Base-by-base conservation (phyloP, 495 filamentous ascomycete genomes). In the Thermochaetoides thermophila region DNA sequence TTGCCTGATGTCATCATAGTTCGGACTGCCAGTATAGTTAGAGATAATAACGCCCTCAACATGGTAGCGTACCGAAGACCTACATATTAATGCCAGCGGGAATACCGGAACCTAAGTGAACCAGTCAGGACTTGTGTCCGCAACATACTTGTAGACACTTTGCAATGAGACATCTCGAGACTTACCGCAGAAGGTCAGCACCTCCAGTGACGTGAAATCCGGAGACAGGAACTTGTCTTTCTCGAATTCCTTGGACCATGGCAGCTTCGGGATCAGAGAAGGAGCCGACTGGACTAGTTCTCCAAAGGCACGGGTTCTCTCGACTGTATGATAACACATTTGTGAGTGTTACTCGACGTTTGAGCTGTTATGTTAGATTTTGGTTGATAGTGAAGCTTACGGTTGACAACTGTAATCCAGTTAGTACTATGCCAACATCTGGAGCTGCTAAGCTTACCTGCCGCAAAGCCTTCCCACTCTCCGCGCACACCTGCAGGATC, bases 391-490 rank as follows among this genome's bases (percentile, higher is more conserved):
- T 10, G 4, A 21, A 34, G 31, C 38, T 15, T 34, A 62, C 59
- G 48, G 42, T 67, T 67, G 38, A 82, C 77, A 43, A 81, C 64
- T 42, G 26, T 11, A 9, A 31, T n/a, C n/a, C n/a, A n/a, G n/a
- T n/a, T n/a, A n/a, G n/a, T n/a, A n/a, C n/a, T n/a, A n/a, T n/a
- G n/a, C n/a, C n/a, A n/a, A n/a, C n/a, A 17, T 20, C 3, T 17
- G 1, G 17, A 20, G 4, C 14, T 3, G n/a, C n/a, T n/a, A n/a
- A 19, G 39, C 44, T 30, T 30, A 44, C 44, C 40, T 20, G 80
- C 79, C 32, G 81, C 81, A 46, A 93, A 89, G 1, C 84, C 87
- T 55, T 96, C 87, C 89, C 89, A 97, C 51, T 97, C 89, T n/a
- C 81, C 86, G 32, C 87, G 68, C 8, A 93, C 74, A 29, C 89